Evolutionary conservation across 257 asterid species (phyloP), one percentile per base, ranked within the genome.

Genomic region (Przewalskia tangutica): DNA sequence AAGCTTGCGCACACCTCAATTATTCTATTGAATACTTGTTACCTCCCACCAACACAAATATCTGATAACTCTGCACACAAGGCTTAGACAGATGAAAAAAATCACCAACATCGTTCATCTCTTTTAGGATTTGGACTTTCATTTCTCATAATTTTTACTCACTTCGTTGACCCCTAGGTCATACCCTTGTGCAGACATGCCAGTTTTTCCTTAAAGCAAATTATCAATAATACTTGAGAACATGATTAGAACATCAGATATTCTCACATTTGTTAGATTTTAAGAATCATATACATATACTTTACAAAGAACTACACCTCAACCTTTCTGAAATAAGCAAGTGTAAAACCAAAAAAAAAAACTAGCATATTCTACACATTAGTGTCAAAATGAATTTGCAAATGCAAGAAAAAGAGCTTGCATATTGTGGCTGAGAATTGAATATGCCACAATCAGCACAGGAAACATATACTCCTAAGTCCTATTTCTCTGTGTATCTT

Each of bases 401-500:
- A 40, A 6, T 66, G 75, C 46, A 56, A 54, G 70, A 83, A 59
- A 81, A 60, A 77, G 64, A 68, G 58, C 65, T 51, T 70, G 20
- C 4, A 20, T 71, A 84, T 86, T 62, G 44, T 60, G 83, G 88
- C 85, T 77, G 81, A 81, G 82, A 79, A 58, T 67, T 82, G 77
- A 70, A 60, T 55, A 50, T 59, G 46, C 66, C 80, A 63, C 55
- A 60, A 82, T 88, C 85, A 95, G 88, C 94, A 92, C 32, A 89
- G 32, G 84, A 66, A 88, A 56, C 97, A 92, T 81, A 89, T 64
- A 84, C 82, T 90, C n/a, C n/a, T n/a, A n/a, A n/a, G n/a, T n/a
- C n/a, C 89, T 85, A 48, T 88, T 81, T 84, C 93, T 85, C 23
- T 84, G 94, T 5, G 87, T 10, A 55, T 92, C 99, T 83, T 91